Evolutionary conservation across 768 basidiomycete species (phyloP).

Genomic region (Scleroderma bovista): DNA sequence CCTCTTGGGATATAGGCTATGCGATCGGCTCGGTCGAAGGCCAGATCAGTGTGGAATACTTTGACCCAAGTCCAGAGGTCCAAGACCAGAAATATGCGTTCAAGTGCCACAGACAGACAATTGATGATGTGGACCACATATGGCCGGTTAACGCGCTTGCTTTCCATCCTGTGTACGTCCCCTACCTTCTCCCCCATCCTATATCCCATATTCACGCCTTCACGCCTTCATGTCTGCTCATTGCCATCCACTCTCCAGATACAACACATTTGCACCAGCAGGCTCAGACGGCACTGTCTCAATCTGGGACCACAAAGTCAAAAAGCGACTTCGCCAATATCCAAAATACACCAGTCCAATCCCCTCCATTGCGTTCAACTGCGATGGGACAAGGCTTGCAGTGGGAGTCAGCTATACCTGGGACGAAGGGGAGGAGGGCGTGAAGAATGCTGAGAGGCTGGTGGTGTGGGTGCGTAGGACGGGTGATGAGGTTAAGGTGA

Average conservation of each 20-base stretch:
- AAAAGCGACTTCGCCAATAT: constrained; percentile 91
- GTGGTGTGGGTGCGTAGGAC: constrained; percentile 56
- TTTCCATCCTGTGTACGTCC: too few relatives aligned
- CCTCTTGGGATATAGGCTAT: too few relatives aligned
- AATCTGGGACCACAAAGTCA: constrained; percentile 95
- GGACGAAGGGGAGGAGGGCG: constrained; percentile 78
- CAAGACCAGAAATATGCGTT: too few relatives aligned
- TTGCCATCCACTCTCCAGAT: too few relatives aligned
- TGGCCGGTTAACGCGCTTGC: too few relatives aligned
- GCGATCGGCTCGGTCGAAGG: constrained; percentile 94
- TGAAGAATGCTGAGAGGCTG: constrained; percentile 58
- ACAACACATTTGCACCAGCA: too few relatives aligned
- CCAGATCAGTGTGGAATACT: constrained; percentile 95
- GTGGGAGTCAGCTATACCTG: constrained; percentile 88
- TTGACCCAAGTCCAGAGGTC: constrained; percentile 68
- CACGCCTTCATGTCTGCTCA: background rate
- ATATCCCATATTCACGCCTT: too few relatives aligned
- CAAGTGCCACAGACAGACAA: too few relatives aligned
- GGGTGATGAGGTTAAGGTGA: too few relatives aligned
- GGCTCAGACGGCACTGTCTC: too few relatives aligned
- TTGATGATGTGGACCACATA: too few relatives aligned
- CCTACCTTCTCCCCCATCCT: too few relatives aligned
- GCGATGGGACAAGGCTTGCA: constrained; percentile 76
- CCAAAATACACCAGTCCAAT: constrained; percentile 72
- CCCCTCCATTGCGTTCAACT: constrained; percentile 74